Evolutionary conservation across 1,284 basidiomycete species (phyloP).

Genomic region (Pseudozyma thailandica): DNA sequence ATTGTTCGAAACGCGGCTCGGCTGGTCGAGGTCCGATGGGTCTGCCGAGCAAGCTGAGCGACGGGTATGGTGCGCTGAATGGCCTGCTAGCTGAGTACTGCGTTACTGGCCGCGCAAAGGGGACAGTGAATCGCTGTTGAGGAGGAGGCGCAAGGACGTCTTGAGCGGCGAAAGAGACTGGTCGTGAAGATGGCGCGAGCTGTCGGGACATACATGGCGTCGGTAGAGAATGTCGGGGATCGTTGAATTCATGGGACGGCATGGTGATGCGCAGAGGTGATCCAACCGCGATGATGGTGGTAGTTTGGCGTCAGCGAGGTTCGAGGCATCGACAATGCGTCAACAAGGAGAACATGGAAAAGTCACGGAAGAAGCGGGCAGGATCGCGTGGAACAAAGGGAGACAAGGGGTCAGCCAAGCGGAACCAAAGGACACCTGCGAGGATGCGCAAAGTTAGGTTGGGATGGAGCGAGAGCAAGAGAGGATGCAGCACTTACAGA

Average conservation of each 20-base stretch:
- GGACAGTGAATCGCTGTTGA: slow-evolving; percentile 17
- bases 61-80: slow-evolving; percentile 5
- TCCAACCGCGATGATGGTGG: background rate
- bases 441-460: slow-evolving; percentile 4
- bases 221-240: slow-evolving; percentile 24
- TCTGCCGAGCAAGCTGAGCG: slow-evolving; percentile 9
- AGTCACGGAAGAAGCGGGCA: too few species aligned
- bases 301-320: background rate
- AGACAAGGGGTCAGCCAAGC: background rate
- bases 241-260: slow-evolving; percentile 12
- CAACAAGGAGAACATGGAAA: too few species aligned
- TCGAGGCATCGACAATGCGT: too few species aligned
- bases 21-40: background rate
- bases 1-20: slow-evolving; percentile 3
- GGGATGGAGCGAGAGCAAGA: slow-evolving; percentile 17
- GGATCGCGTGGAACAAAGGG: too few species aligned
- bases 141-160: background rate
- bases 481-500: slow-evolving; percentile 8
- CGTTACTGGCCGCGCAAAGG: slow-evolving; percentile 1
- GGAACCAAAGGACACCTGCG: background rate
- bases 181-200: background rate
- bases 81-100: slow-evolving; percentile 1
- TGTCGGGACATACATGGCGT: slow-evolving; percentile 12
- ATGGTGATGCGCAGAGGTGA: slow-evolving; percentile 5
- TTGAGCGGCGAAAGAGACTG: background rate